Percentiles rank a stretch among this genome's conserved stretches.
These are phyloP conservation scores for Sugiyamaella paludigena DNA, from an alignment of 1,139 yeast genomes.

Conservation along the genomic window DNA sequence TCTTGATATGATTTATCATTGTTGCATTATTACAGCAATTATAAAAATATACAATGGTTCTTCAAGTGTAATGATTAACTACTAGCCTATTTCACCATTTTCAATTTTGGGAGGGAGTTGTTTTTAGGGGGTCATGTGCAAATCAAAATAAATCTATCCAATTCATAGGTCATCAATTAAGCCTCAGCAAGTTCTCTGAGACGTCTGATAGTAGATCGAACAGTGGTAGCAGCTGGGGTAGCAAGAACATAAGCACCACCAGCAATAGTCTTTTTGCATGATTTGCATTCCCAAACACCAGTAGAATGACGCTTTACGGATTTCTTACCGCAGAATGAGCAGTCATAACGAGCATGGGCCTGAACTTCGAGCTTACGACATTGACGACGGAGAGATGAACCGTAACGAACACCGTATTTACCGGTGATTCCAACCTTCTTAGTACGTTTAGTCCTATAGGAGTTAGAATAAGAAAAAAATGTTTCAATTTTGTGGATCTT, in stretches of 20 bases:
- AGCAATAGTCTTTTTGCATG: constrained; percentile 96
- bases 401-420: constrained; percentile 99
- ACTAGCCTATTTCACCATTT: constrained; percentile 8
- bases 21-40: constrained; percentile 5
- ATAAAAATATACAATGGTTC: neutral
- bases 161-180: constrained; percentile 43
- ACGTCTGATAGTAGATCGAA: constrained; percentile 99
- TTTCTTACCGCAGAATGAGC: constrained; percentile 99
- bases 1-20: neutral
- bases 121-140: constrained; percentile 9
- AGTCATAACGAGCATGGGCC: constrained; percentile 98
- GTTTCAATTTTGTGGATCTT: too few species aligned
- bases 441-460: constrained; percentile 85
- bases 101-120: neutral
- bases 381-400: constrained; percentile 99
- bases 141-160: neutral
- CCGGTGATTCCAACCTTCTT: constrained; percentile 99
- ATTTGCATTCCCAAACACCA: constrained; percentile 98
- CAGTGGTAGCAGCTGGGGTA: constrained; percentile 99
- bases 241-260: constrained; percentile 99
- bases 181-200: constrained; percentile 99
- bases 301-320: constrained; percentile 96
- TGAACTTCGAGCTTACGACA: constrained; percentile 99
- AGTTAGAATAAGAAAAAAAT: constrained; percentile 4
- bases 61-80: neutral